Evolutionary conservation across 1,284 basidiomycete species (phyloP), one percentile per base, ranked within the genome.

Genomic region (Puccinia triticina): DNA sequence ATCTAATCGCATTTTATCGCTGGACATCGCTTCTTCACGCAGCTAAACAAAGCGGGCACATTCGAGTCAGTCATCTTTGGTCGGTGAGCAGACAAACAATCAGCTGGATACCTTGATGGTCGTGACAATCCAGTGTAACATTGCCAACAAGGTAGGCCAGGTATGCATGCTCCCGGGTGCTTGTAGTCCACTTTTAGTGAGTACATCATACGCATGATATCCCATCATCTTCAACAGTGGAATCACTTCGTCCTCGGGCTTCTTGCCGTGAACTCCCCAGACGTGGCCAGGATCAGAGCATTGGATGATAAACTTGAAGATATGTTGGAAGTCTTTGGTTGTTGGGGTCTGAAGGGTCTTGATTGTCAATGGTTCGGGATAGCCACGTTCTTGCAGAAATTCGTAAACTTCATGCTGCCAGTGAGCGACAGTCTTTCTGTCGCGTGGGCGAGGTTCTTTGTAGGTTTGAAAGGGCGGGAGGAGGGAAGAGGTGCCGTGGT

Each of bases 71-170:
- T 66, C 23, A 66, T 40, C 37, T 64, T 34, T 64, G 8, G 46
- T n/a, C 29, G 26, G 16, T 12, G n/a, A 57, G 26, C 8, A 75
- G 57, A 40, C 23, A 40, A 12, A 2, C 14, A 59, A 59, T 18
- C 48, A 53, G 26, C 8, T 12, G 59, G 83, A 43, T 40, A 86
- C 86, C 66, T 84, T 83, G 79, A 86, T 84, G 34, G 83, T 82
- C 32, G 79, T 92, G 0, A 92, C 92, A 21, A 96, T 88, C 95
- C 94, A 96, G 86, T 94, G 92, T 69, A 96, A 86, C 86, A 93
- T 92, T 29, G 92, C 94, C 23, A 95, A 88, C 23, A 95, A 86
- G 21, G 90, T 88, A 0, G 93, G 93, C 95, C 94, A 96, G 23
- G 92, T 91, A 86, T 93, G 92, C 88, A 92, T 91, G 83, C 92